phyloP scores from a whole-genome alignment of 1,284 basidiomycete genomes.

The Agroathelia rolfsii region DNA sequence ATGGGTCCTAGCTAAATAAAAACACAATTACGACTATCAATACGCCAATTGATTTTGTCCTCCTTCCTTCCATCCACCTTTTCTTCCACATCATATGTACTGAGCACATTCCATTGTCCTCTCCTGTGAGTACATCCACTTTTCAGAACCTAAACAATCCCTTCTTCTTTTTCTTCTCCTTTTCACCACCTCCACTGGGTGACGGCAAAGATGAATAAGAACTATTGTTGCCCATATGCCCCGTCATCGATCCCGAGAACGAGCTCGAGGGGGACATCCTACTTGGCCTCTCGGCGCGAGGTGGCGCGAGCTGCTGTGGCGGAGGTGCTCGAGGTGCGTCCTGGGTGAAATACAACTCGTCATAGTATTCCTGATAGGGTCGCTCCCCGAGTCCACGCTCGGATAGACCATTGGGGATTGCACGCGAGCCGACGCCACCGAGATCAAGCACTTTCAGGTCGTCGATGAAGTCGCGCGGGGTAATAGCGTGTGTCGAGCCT shows the following conservation, averaged over 20 bases:
- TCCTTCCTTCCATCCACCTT: too few species aligned
- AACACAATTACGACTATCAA: too few species aligned
- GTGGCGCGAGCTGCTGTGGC: constrained; percentile 24
- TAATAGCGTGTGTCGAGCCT: constrained; percentile 88
- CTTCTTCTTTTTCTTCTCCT: constrained; percentile 74
- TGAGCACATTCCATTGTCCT: too few species aligned
- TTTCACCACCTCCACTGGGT: too few species aligned
- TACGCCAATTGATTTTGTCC: too few species aligned
- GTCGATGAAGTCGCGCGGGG: constrained; percentile 78
- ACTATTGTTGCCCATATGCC: too few species aligned
- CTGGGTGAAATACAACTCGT: constrained; percentile 64
- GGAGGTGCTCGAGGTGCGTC: constrained; percentile 41
- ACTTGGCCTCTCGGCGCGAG: constrained; percentile 14
- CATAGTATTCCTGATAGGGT: constrained; percentile 62
- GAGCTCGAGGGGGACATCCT: constrained; percentile 32
- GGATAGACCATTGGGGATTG: constrained; percentile 65
- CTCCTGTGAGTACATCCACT: too few species aligned
- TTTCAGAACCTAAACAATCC: constrained; percentile 60
- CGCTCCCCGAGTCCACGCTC: constrained; percentile 38
- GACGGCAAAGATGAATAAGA: too few species aligned
- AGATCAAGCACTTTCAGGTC: constrained; percentile 80
- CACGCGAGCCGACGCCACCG: constrained; percentile 64
- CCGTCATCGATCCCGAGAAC: constrained; percentile 37
- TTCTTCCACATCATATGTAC: too few species aligned
- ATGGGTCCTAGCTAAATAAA: too few species aligned